A percentile compares a stretch with the other conserved stretches of the same genome.
These are phyloP conservation scores for Somion occarium DNA, from an alignment of 1,284 basidiomycete genomes.

Conservation along the genomic window DNA sequence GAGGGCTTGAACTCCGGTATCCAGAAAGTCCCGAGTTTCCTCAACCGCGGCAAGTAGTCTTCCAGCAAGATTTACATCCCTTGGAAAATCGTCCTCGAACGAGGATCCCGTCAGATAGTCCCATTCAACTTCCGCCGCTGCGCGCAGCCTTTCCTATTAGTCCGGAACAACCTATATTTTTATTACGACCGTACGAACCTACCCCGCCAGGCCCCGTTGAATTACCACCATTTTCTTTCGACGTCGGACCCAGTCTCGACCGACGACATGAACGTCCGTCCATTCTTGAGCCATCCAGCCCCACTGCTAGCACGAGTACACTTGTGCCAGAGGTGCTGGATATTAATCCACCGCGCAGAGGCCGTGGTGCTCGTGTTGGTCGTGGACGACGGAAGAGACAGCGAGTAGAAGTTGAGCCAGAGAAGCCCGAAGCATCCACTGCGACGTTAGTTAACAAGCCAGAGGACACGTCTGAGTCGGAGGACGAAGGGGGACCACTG, in stretches of 20 bases:
- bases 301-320: background rate
- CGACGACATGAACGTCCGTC: background rate
- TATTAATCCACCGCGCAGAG: background rate
- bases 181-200: background rate
- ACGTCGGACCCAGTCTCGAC: background rate
- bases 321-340: background rate
- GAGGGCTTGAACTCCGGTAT: background rate
- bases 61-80: background rate
- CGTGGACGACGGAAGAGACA: background rate
- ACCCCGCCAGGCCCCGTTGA: background rate
- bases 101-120: background rate
- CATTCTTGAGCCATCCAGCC: background rate
- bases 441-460: background rate
- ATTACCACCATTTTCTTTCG: background rate
- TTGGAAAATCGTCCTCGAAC: background rate
- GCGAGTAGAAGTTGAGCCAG: conserved; percentile 5
- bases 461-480: background rate
- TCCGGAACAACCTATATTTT: background rate
- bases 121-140: background rate
- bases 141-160: background rate
- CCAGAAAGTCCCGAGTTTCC: background rate
- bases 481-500: background rate
- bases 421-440: background rate
- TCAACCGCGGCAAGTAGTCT: background rate
- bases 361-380: background rate